Evolutionary conservation across 129 eudicot genomes (phyloP), one percentile per base, ranked within the genome.

Genomic region (Heracleum sosnowskyi): DNA sequence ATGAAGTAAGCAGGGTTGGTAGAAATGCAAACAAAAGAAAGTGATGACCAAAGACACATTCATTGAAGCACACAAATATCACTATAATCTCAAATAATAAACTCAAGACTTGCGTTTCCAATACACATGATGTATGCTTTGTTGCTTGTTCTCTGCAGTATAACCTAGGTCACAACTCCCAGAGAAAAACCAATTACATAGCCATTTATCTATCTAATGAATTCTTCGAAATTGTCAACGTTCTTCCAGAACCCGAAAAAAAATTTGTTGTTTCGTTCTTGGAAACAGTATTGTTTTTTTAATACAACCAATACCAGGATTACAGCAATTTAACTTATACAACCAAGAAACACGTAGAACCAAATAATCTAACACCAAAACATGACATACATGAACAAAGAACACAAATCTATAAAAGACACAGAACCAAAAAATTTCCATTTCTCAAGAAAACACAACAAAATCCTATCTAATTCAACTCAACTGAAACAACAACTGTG

Each of bases 41-140:
- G 68, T 60, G 68, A 60, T 60, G 22, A 68, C 73, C 73, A 17
- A 68, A 35, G 22, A 68, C n/a, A 13, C 40, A 17, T n/a, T n/a
- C n/a, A n/a, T 33, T 35, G n/a, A 68, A 68, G 34, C 40, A 68
- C 73, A 4, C 73, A 68, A 15, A 68, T 68, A 29, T 33, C 24
- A 68, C 40, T 29, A 31, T 4, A 12, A n/a, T 68, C 40, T 10
- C 29, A 36, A 16, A 20, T 36, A 71, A 39, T 1, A 37, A 17
- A 18, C 15, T 44, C 44, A 28, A 26, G 39, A 26, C 49, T 44
- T 44, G 49, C 29, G 34, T 42, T 42, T 74, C 34, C 57, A 44
- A 74, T 44, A 74, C 57, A 44, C 77, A 44, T 73, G 77, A 39
- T 66, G 33, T 33, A 73, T 24, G 76, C 42, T 35, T 35, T 37